These are phyloP conservation scores for Suillus plorans DNA, from an alignment of 768 basidiomycete species.

Conservation along the genomic window DNA sequence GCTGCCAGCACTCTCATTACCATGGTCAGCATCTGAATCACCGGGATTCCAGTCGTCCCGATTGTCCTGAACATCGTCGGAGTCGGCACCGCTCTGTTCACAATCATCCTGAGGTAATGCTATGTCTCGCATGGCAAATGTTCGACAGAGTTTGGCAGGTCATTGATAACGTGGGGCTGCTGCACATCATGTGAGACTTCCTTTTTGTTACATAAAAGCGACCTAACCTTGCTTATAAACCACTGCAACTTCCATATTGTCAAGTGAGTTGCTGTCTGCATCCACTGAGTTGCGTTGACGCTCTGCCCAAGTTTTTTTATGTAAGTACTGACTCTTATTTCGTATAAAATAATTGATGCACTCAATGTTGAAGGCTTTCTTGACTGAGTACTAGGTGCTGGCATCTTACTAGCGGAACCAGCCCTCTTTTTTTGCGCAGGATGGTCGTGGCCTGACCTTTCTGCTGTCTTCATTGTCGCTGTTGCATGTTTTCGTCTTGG, in stretches of 20 bases:
- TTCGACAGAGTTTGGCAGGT: neutral
- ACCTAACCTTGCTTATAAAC: neutral
- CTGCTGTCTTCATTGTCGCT: neutral
- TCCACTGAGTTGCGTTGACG: neutral
- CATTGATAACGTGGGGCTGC: neutral
- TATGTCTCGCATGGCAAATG: neutral
- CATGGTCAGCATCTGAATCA: neutral
- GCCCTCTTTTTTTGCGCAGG: neutral
- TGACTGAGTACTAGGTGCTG: neutral
- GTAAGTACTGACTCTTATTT: neutral
- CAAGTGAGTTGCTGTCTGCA: neutral
- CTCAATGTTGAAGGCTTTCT: neutral
- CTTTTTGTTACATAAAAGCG: neutral
- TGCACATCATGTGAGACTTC: neutral
- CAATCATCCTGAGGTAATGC: neutral
- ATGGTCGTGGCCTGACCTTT: neutral
- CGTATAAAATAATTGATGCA: neutral
- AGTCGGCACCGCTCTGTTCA: neutral
- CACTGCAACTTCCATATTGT: neutral
- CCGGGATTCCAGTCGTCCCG: neutral
- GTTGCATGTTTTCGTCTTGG: neutral
- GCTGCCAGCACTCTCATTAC: neutral
- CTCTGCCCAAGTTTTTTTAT: neutral
- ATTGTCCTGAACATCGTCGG: neutral
- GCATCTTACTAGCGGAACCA: no score